Base-by-base conservation (phyloP, 139 green algal species). In the Limnomonas spitsbergensis region DNA sequence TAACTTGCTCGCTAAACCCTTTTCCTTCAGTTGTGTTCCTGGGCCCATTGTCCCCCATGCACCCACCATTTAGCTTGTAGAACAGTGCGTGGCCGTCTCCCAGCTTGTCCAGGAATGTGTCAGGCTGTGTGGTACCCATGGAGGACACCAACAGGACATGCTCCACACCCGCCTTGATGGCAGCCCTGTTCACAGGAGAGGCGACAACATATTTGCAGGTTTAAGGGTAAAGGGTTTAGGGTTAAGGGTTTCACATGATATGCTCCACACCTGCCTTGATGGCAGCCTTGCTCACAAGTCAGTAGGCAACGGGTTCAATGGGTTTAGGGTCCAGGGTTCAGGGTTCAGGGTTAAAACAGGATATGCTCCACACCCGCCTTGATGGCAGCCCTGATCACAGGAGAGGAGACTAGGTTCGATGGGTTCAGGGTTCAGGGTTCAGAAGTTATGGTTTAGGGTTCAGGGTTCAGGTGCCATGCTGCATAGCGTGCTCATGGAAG, bases 91-190 rank as follows among this genome's bases (percentile, higher is more conserved):
- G 68, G 36, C 68, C 68, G 26, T 75, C 68, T 4, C 14, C 68
- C 34, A 75, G 68, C 68, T 75, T 75, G 68, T 75, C 68, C 14
- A 75, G 68, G 68, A 47, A 75, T 6, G 68, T 47, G 68, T 75
- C 68, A 75, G 68, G 68, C 36, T 42, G 34, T 14, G 68, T 75
- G 4, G 68, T 75, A 6, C 68, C 68, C 68, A 75, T 75, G 20
- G 68, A 75, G 4, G 68, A 75, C 26, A 75, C 68, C 14, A 75
- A 31, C 35, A 75, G 68, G 3, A 75, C 36, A 52, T 75, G 68
- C 68, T 75, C 20, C 36, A 75, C 68, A 6, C 36, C 68, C 27
- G 68, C 68, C 4, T 24, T 39, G 6, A 75, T 9, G n/a, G 68
- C 68, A 7, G 68, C 36, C 68, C 32, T 75, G 20, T 37, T 9